phyloP scores from a whole-genome alignment of 1,139 yeast species.

The Candida glucosophila region DNA sequence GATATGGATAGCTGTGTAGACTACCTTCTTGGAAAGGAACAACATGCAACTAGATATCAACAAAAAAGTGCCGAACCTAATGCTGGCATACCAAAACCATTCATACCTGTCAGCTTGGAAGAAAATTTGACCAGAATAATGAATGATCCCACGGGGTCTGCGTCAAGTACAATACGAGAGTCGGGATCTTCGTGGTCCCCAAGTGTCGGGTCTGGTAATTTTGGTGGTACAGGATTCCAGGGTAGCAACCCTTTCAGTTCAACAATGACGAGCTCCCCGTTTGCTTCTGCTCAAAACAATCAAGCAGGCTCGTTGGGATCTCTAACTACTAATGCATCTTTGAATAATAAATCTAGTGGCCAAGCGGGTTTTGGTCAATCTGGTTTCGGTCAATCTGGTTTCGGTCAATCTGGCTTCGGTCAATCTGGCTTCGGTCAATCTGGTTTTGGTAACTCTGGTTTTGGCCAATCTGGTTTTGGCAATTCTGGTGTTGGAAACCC shows the following conservation, averaged over 20 bases:
- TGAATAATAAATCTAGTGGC: too few species aligned
- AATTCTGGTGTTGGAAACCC: conserved; percentile 3
- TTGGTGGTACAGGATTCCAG: too few species aligned
- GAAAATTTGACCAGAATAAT: too few species aligned
- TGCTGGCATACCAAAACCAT: conserved; percentile 21
- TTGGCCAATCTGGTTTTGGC: conserved; percentile 6
- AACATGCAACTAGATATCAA: conserved; percentile 49
- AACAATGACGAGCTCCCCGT: conserved; percentile 2
- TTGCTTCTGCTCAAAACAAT: too few species aligned
- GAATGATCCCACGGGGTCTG: too few species aligned
- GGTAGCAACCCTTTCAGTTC: conserved; percentile 2
- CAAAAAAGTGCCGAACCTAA: conserved; percentile 38
- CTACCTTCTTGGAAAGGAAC: conserved; percentile 29
- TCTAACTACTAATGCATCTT: too few species aligned
- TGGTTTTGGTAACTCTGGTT: conserved; percentile 7
- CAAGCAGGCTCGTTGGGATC: too few species aligned
- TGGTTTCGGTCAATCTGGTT: neutral
- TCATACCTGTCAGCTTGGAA: conserved; percentile 25
- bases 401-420: conserved; percentile 5
- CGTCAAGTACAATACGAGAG: too few species aligned
- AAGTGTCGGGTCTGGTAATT: too few species aligned
- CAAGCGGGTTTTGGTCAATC: conserved; percentile 6
- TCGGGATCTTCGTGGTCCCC: too few species aligned
- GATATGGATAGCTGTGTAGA: conserved; percentile 41
- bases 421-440: conserved; percentile 5